Percentiles rank a stretch among this genome's conserved stretches.
Conservation (phyloP, 2,329 filamentous ascomycete genomes). For the Penicillium sp. region DNA sequence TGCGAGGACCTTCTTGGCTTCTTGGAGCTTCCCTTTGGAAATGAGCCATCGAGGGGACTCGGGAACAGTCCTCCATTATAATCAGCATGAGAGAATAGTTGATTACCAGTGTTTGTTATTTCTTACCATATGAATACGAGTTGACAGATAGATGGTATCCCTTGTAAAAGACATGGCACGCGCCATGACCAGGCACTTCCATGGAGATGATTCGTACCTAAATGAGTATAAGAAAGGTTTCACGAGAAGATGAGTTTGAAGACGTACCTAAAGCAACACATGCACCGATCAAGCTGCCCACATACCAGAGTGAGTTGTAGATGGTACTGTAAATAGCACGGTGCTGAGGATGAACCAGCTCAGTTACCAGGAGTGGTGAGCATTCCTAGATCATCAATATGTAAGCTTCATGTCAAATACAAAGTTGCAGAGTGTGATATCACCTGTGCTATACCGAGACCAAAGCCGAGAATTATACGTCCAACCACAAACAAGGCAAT, state of each 20-base stretch:
- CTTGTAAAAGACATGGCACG: constrained; percentile 68
- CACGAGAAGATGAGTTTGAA: constrained; percentile 36
- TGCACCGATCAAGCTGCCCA: constrained; percentile 53
- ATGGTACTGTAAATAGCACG: constrained; percentile 54
- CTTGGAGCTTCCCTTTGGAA: constrained; percentile 28
- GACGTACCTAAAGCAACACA: constrained; percentile 30
- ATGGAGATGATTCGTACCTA: constrained; percentile 43
- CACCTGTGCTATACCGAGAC: constrained; percentile 31
- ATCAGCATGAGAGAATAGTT: constrained; percentile 49
- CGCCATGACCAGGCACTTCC: constrained; percentile 55
- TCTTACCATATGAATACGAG: constrained; percentile 42
- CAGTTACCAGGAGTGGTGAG: constrained; percentile 47
- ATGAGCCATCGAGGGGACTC: constrained; percentile 62
- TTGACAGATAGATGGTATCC: constrained; percentile 60
- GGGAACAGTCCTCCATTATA: constrained; percentile 51
- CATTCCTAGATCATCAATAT: constrained; percentile 42
- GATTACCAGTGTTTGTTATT: background rate
- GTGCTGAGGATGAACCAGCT: constrained; percentile 55
- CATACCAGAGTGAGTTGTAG: constrained; percentile 57
- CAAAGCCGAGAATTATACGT: constrained; percentile 45
- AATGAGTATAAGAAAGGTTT: background rate
- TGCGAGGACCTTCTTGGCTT: constrained; percentile 31
- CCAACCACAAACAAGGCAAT: constrained; percentile 51
- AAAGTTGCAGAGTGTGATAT: background rate
- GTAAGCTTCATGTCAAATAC: background rate